Evolutionary conservation across 2,329 filamentous ascomycete genomes (phyloP).

Genomic region (Hypoxylon sp.): DNA sequence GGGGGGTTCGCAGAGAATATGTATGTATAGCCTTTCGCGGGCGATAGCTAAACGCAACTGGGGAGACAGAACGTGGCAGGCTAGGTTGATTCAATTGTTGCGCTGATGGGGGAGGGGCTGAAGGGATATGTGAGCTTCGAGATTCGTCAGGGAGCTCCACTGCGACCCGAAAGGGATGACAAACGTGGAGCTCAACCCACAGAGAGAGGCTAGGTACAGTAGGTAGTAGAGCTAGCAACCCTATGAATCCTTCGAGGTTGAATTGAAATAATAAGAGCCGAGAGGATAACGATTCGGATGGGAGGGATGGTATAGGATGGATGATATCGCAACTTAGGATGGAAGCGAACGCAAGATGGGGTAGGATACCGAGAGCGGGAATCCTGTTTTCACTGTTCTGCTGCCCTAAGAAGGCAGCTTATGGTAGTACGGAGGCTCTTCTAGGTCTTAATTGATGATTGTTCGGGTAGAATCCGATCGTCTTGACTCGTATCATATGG

Average conservation of each 20-base stretch:
- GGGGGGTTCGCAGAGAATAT: conserved; percentile 24
- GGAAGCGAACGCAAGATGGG: conserved; percentile 20
- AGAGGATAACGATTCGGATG: conserved; percentile 17
- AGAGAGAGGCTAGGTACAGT: conserved; percentile 32
- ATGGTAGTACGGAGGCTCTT: conserved; percentile 54
- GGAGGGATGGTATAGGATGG: conserved; percentile 16
- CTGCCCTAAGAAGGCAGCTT: conserved; percentile 36
- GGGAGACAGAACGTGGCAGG: conserved; percentile 41
- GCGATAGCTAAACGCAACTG: conserved; percentile 38
- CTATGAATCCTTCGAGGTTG: conserved; percentile 41
- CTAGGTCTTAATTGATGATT: conserved; percentile 41
- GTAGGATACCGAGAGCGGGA: conserved; percentile 30
- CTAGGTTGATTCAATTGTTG: conserved; percentile 42
- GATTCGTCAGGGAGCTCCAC: conserved; percentile 48
- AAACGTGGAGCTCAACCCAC: conserved; percentile 37
- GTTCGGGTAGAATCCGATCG: conserved; percentile 37
- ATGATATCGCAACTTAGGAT: conserved; percentile 29
- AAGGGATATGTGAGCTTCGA: conserved; percentile 44
- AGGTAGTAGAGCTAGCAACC: conserved; percentile 39
- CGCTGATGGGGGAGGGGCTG: conserved; percentile 47
- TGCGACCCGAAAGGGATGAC: conserved; percentile 41
- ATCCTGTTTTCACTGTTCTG: conserved; percentile 36
- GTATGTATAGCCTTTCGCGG: conserved; percentile 35
- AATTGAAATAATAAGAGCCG: conserved; percentile 25
- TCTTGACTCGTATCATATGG: conserved; percentile 33